These are phyloP conservation scores for Debaryomyces sp. DNA, from an alignment of 1,139 yeast species.

Conservation along the genomic window DNA sequence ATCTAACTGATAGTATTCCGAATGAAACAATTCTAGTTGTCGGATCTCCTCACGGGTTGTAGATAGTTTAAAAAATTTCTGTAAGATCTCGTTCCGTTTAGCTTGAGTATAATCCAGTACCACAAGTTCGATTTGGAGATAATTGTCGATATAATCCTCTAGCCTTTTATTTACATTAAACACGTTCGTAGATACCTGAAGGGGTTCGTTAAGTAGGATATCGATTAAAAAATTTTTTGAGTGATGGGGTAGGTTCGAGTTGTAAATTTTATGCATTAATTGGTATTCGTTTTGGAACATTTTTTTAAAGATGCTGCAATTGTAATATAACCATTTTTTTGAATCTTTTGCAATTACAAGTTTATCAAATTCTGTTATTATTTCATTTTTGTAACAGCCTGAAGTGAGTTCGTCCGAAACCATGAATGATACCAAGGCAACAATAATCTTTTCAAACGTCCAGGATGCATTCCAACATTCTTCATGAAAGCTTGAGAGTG, in stretches of 20 bases:
- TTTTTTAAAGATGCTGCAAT: constrained; percentile 14
- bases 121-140: constrained; percentile 1
- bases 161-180: neutral
- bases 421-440: constrained; percentile 21
- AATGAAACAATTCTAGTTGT: constrained; percentile 4
- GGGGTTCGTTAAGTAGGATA: constrained; percentile 7
- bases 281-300: constrained; percentile 16
- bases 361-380: neutral
- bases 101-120: neutral
- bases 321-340: constrained; percentile 15
- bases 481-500: constrained; percentile 17
- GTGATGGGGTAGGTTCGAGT: neutral
- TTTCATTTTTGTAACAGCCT: constrained; percentile 11
- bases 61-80: constrained; percentile 1
- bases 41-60: constrained; percentile 2
- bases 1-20: neutral
- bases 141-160: constrained; percentile 3
- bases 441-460: constrained; percentile 18
- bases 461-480: constrained; percentile 20
- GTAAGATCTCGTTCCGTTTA: constrained; percentile 1
- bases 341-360: constrained; percentile 12
- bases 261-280: constrained; percentile 4
- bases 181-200: constrained; percentile 2
- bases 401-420: constrained; percentile 14
- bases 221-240: neutral